A percentile compares a stretch with the other conserved stretches of the same genome.
phyloP scores from a whole-genome alignment of 495 filamentous ascomycete genomes.

The Podospora sp. region DNA sequence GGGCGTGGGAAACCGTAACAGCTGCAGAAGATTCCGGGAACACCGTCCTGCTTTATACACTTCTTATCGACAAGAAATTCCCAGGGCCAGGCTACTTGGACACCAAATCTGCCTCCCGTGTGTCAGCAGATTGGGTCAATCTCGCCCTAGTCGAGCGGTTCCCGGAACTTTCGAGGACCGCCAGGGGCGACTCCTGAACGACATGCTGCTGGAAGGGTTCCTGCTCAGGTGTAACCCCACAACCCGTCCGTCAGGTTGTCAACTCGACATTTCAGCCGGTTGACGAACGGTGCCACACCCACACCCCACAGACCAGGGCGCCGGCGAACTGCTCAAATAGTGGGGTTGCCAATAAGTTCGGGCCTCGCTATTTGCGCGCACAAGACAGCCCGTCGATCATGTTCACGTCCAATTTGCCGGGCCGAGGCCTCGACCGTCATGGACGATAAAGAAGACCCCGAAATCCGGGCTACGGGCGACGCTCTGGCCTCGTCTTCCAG shows the following conservation, averaged over 20 bases:
- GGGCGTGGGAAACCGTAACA: neutral
- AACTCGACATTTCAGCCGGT: neutral
- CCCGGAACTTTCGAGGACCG: neutral
- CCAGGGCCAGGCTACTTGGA: neutral
- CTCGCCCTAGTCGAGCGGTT: neutral
- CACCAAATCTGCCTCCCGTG: neutral
- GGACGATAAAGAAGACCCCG: neutral
- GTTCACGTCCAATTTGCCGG: neutral
- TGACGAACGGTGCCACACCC: neutral
- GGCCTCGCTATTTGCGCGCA: neutral
- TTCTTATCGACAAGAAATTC: neutral
- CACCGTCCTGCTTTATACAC: neutral
- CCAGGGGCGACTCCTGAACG: neutral
- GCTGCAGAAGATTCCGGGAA: neutral
- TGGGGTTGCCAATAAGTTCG: neutral
- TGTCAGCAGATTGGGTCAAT: neutral
- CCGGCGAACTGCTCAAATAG: too few relatives aligned
- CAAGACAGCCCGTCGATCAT: neutral
- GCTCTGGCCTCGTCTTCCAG: neutral
- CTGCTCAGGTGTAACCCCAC: neutral
- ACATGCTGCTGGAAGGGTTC: neutral
- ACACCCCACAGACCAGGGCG: too few relatives aligned
- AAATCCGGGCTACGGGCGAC: neutral
- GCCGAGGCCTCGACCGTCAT: neutral
- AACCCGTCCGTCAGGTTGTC: neutral